phyloP scores from a whole-genome alignment of 345 rosid species.

The Citrus inodora region DNA sequence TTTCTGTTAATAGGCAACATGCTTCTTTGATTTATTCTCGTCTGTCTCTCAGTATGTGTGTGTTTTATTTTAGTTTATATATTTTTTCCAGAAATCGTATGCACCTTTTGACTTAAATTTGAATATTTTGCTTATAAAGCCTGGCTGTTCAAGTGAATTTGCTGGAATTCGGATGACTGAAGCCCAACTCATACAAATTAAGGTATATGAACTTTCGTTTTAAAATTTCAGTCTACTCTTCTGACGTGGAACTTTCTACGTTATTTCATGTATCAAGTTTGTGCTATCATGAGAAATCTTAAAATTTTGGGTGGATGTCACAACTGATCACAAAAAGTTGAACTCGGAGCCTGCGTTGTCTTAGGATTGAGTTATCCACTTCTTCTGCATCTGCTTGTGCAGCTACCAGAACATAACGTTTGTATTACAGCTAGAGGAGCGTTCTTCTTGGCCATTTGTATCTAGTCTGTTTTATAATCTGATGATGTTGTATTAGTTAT shows the following conservation, averaged over 20 bases:
- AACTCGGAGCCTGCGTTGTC: neutral
- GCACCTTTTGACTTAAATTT: neutral
- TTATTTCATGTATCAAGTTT: neutral
- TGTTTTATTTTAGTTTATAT: neutral
- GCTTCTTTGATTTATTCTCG: neutral
- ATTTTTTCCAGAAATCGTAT: neutral
- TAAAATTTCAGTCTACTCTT: neutral
- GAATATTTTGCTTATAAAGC: slow-evolving; percentile 44
- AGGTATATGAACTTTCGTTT: slow-evolving; percentile 37
- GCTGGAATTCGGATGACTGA: slow-evolving; percentile 52
- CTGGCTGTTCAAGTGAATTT: slow-evolving; percentile 93
- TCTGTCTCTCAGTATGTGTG: neutral
- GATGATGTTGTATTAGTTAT: neutral
- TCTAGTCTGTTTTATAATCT: neutral
- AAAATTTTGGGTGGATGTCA: neutral
- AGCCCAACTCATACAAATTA: slow-evolving; percentile 76
- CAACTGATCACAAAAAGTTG: neutral
- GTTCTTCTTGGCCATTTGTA: neutral
- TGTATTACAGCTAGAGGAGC: neutral
- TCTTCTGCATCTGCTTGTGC: neutral
- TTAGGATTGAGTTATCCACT: neutral
- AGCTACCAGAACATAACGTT: neutral
- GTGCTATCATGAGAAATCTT: neutral
- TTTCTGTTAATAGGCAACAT: neutral
- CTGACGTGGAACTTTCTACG: neutral